Base-by-base conservation (phyloP, 108 stramenopile genomes). In the Mediolabrus comicus region DNA sequence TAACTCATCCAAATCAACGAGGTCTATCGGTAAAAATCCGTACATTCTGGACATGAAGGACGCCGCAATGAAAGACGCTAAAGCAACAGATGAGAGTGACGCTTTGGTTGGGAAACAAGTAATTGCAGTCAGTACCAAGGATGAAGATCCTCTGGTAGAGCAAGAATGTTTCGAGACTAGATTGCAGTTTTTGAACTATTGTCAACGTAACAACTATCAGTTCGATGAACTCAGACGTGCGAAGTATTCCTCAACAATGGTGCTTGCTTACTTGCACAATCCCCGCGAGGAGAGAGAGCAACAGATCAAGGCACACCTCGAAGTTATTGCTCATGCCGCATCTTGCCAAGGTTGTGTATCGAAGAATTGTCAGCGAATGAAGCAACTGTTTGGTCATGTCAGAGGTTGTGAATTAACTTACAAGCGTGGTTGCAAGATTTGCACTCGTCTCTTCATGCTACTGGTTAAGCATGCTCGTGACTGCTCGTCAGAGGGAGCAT, bases 201-300 rank as follows among this genome's bases (percentile, higher is more conserved):
- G 97, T 65, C 91, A 94, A 43, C 87, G 80, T 1, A 97, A 97
- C 60, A 89, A 97, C 79, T 97, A 89, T 70, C 98, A 98, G 84
- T 98, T 98, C 57, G 98, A 98, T 74, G 89, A 96, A 71, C 75
- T 98, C 10, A 74, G 98, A 22, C 80, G 95, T 22, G 96, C 94
- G n/a, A 98, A 98, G 84, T 95, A 98, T 81, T 82, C 90, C 17
- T 92, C 90, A 4, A 92, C 96, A 90, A 92, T 98, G 97, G 84
- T 97, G 9, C 70, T 98, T 27, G 93, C 90, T 54, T 95, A 98
- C 69, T 68, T 97, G 57, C 95, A 94, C 74, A 92, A 97, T 59
- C 92, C 92, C 9, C 81, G 86, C 28, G 81, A 75, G 28, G 92
- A 92, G 41, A 75, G 91, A 29, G 74, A 87, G n/a, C 82, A 85